phyloP scores from a whole-genome alignment of 768 basidiomycete species.

The Rhizopogon salebrosus region DNA sequence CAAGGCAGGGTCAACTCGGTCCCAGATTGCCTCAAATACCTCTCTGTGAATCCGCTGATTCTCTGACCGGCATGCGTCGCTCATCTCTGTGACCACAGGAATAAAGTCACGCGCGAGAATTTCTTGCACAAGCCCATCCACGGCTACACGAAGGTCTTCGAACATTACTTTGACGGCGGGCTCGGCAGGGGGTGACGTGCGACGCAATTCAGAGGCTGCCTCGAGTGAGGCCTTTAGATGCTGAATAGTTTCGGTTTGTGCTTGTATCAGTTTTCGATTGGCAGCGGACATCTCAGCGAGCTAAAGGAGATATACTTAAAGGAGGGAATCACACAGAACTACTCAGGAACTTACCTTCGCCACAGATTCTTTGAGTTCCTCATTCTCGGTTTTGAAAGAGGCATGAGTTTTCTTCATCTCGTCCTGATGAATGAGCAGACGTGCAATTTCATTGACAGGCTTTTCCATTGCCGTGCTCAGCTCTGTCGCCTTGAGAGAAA shows the following conservation, averaged over 20 bases:
- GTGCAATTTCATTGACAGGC: slow-evolving; percentile 20
- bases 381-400: background rate
- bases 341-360: background rate
- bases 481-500: slow-evolving; percentile 10
- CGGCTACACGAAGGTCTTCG: background rate
- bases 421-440: slow-evolving; percentile 14
- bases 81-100: background rate
- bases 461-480: slow-evolving; percentile 20
- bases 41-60: background rate
- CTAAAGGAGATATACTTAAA: background rate
- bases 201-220: background rate
- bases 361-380: background rate
- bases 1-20: background rate
- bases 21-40: background rate
- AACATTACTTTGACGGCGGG: background rate
- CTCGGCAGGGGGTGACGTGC: background rate
- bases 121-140: background rate
- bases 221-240: background rate
- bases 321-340: too few relatives aligned
- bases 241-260: background rate
- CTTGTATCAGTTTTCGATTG: background rate
- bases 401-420: background rate
- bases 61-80: background rate
- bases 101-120: background rate
- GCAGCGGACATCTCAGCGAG: background rate